Percentiles rank a stretch among this genome's conserved stretches.
Evolutionary conservation across 1,139 yeast genomes (phyloP).

Genomic region (Spathaspora sp.): DNA sequence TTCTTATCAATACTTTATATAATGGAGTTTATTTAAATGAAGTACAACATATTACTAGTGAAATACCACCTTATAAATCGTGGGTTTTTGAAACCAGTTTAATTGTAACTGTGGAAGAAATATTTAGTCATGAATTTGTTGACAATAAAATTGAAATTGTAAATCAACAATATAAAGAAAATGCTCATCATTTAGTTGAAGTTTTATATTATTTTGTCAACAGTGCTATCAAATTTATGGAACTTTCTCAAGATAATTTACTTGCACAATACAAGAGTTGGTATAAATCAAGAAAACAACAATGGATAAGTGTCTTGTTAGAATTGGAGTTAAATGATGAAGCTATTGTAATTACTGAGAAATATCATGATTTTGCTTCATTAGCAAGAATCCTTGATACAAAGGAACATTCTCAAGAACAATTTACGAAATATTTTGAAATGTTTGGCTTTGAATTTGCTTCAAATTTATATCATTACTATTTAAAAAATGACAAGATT

Average conservation of each 20-base stretch:
- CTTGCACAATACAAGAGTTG: constrained; percentile 32
- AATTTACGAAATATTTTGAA: constrained; percentile 55
- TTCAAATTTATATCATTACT: constrained; percentile 57
- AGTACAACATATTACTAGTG: constrained; percentile 24
- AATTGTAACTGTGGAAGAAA: constrained; percentile 32
- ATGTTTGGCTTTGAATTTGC: constrained; percentile 74
- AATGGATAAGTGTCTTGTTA: constrained; percentile 59
- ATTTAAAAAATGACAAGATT: constrained; percentile 53
- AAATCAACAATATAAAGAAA: constrained; percentile 13
- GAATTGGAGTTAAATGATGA: constrained; percentile 46
- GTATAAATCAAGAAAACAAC: constrained; percentile 30
- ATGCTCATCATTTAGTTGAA: constrained; percentile 24
- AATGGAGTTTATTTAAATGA: constrained; percentile 48
- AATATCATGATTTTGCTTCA: constrained; percentile 63
- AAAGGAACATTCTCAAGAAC: constrained; percentile 29
- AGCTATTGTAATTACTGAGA: constrained; percentile 66
- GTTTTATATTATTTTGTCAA: constrained; percentile 39
- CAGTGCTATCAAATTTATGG: constrained; percentile 39
- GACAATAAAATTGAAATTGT: constrained; percentile 11
- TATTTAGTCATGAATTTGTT: constrained; percentile 24
- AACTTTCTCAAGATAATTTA: constrained; percentile 18
- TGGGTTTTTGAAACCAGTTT: constrained; percentile 45
- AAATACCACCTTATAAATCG: constrained; percentile 21
- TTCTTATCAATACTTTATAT: constrained; percentile 38
- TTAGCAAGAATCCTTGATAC: constrained; percentile 63